These are phyloP conservation scores for Arthromyces matolae DNA, from an alignment of 768 basidiomycete genomes.

Conservation along the genomic window DNA sequence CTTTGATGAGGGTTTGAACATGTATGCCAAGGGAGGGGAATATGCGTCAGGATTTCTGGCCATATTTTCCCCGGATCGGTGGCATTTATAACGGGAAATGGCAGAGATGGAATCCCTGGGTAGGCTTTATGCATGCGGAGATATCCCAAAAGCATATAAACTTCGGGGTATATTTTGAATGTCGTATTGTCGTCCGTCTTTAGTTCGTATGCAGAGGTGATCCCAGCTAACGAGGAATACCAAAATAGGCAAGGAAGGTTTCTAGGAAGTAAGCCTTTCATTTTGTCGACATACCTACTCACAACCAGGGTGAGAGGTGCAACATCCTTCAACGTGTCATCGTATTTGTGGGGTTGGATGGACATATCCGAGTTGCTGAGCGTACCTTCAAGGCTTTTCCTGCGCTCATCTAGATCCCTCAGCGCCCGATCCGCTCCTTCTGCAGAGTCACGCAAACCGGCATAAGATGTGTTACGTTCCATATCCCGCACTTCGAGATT, in stretches of 20 bases:
- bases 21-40: too few species aligned
- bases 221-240: background rate
- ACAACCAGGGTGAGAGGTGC: too few species aligned
- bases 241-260: too few species aligned
- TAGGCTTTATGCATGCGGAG: background rate
- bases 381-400: background rate
- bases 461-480: too few species aligned
- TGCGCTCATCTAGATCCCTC: conserved; percentile 1
- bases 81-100: background rate
- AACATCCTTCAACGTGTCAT: too few species aligned
- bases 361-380: background rate
- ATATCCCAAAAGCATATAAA: background rate
- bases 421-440: background rate
- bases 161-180: background rate
- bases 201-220: background rate
- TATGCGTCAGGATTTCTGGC: background rate
- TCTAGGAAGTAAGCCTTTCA: too few species aligned
- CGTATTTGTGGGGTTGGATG: background rate
- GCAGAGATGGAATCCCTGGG: background rate
- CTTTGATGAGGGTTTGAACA: too few species aligned
- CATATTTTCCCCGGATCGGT: background rate
- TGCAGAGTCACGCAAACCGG: background rate
- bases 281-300: too few species aligned
- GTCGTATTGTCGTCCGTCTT: background rate
- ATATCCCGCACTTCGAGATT: background rate